Conservation (phyloP, 1,284 basidiomycete species). For the Trichosporon sp. region DNA sequence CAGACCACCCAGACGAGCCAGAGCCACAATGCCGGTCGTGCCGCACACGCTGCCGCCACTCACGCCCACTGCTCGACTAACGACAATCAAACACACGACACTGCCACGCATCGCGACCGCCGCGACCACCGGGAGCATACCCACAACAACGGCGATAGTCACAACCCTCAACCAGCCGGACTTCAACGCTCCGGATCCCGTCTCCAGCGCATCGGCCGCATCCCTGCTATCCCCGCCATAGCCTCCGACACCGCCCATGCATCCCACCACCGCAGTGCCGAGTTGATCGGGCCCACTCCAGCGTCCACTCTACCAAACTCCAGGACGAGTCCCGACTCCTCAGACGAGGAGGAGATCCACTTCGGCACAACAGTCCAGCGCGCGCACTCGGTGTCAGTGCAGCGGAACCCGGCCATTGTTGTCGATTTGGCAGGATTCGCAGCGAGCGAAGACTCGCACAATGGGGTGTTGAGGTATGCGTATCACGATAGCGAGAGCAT, state of each 20-base stretch:
- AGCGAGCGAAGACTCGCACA: not conserved
- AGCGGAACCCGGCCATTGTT: not conserved
- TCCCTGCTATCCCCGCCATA: not conserved
- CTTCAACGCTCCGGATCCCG: not conserved
- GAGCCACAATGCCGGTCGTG: no score
- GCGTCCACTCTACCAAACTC: no score
- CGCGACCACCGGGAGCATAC: not conserved
- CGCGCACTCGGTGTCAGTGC: not conserved
- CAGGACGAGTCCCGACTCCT: no score
- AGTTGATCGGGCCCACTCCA: no score
- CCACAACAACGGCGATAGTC: no score
- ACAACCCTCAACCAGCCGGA: not conserved
- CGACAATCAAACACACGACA: no score
- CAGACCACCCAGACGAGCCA: not conserved
- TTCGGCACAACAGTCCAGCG: not conserved
- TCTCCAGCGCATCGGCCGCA: not conserved
- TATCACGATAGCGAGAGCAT: not conserved
- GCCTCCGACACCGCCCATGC: not conserved
- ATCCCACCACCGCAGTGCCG: no score
- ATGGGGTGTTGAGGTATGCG: not conserved
- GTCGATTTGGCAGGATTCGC: not conserved
- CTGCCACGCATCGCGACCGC: not conserved
- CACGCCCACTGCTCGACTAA: no score
- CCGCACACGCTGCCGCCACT: no score
- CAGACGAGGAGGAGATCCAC: not conserved